phyloP scores from a whole-genome alignment of 1,139 yeast species.

The Yamadazyma atlantica region DNA sequence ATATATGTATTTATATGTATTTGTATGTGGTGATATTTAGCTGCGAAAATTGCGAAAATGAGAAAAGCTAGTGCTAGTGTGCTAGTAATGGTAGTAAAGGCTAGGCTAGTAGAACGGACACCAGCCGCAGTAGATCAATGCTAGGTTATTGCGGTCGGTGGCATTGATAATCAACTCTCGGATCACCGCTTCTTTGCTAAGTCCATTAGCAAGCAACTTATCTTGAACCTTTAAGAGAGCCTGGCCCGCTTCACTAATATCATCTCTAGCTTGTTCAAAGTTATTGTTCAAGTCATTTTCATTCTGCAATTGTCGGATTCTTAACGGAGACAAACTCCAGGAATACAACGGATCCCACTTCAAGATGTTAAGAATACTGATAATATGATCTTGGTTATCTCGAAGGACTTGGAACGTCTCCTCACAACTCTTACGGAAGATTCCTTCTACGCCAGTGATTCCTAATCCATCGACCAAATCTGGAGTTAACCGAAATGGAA shows the following conservation, averaged over 20 bases:
- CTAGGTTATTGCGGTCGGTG: slow-evolving; percentile 61
- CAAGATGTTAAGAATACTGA: slow-evolving; percentile 81
- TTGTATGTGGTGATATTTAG: neutral
- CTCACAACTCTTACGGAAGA: slow-evolving; percentile 71
- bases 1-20: neutral
- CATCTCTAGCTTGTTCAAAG: slow-evolving; percentile 33
- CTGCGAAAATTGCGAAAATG: too few species aligned
- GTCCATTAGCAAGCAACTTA: slow-evolving; percentile 63
- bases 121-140: slow-evolving; percentile 86
- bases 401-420: slow-evolving; percentile 70
- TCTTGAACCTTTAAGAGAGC: slow-evolving; percentile 74
- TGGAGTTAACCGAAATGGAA: slow-evolving; percentile 88
- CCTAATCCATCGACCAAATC: slow-evolving; percentile 96
- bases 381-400: slow-evolving; percentile 63
- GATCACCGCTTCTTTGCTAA: slow-evolving; percentile 83
- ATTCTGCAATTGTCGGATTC: slow-evolving; percentile 55
- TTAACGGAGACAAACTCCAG: slow-evolving; percentile 80
- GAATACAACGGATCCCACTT: slow-evolving; percentile 91
- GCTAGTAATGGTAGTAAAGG: too few species aligned
- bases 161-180: slow-evolving; percentile 82
- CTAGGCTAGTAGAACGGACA: slow-evolving; percentile 46
- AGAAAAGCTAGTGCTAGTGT: too few species aligned
- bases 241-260: slow-evolving; percentile 74
- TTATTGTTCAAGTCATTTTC: slow-evolving; percentile 18
- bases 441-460: slow-evolving; percentile 73